These are phyloP conservation scores for Metarhizium humberi DNA, from an alignment of 2,329 filamentous ascomycete species.

Conservation along the genomic window DNA sequence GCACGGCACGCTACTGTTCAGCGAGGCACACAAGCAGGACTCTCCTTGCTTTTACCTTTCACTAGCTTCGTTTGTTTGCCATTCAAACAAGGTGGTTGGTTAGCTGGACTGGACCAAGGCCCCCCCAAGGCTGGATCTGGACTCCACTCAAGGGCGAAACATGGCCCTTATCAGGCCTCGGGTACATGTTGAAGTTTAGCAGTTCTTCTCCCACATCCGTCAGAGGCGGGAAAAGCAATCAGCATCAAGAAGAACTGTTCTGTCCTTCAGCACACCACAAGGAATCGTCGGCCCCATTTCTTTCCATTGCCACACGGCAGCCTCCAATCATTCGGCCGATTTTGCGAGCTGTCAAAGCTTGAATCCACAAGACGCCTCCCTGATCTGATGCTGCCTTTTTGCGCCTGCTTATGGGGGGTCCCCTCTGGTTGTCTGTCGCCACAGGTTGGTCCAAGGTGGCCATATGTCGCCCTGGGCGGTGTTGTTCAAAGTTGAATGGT, in stretches of 20 bases:
- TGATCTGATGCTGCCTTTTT: neutral
- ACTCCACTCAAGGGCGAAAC: constrained; percentile 23
- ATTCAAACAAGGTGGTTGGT: constrained; percentile 7
- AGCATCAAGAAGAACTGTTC: neutral
- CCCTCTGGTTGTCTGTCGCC: no score
- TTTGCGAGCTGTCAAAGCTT: neutral
- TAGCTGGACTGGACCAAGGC: neutral
- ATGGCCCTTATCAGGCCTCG: neutral
- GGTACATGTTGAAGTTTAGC: neutral
- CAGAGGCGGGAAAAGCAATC: neutral
- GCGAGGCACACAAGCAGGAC: neutral
- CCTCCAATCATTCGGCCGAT: neutral
- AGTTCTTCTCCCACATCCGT: neutral
- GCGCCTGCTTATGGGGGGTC: neutral
- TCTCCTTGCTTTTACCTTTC: constrained; percentile 7
- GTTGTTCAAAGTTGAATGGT: neutral
- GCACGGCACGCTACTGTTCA: neutral
- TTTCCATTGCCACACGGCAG: neutral
- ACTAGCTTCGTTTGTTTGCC: neutral
- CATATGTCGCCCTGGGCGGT: neutral
- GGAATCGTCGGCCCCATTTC: neutral
- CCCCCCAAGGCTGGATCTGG: constrained; percentile 22
- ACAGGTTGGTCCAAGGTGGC: neutral
- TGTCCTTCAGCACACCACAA: neutral
- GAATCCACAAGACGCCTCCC: neutral